Percentiles rank a stretch among this genome's conserved stretches.
Conservation (phyloP, 2,329 filamentous ascomycete genomes). For the Trichoderma endophyticum region DNA sequence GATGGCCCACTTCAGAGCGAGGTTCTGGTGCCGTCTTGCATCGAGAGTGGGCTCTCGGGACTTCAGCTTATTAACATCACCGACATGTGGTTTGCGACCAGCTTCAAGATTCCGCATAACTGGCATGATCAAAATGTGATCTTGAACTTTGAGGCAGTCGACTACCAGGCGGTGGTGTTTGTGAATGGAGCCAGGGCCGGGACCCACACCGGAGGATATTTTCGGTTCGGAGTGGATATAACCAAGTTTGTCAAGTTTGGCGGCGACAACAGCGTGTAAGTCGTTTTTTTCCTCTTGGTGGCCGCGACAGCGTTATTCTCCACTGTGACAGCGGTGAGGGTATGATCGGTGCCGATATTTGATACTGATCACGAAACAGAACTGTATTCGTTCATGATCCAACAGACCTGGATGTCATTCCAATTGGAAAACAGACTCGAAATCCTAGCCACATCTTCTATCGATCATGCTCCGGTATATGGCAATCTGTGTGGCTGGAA, state of each 20-base stretch:
- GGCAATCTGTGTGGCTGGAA: constrained; percentile 71
- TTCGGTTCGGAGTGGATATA: constrained; percentile 58
- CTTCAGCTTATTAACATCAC: constrained; percentile 42
- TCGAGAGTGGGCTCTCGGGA: constrained; percentile 48
- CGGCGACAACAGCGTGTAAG: constrained; percentile 53
- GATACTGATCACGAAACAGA: constrained; percentile 32
- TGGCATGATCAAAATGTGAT: constrained; percentile 47
- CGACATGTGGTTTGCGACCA: constrained; percentile 50
- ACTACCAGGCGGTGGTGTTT: constrained; percentile 56
- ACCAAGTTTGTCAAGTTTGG: constrained; percentile 43
- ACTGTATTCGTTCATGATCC: constrained; percentile 66
- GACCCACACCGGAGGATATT: constrained; percentile 59
- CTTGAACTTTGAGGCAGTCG: constrained; percentile 58
- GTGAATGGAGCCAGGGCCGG: constrained; percentile 53
- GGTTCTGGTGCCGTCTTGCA: constrained; percentile 42
- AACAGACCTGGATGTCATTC: constrained; percentile 59
- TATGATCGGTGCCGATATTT: too few relatives aligned
- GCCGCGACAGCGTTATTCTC: too few relatives aligned
- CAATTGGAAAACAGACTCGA: constrained; percentile 63
- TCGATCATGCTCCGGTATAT: constrained; percentile 69
- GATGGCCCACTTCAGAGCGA: constrained; percentile 35
- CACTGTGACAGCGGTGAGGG: too few relatives aligned
- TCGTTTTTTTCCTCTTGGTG: not conserved
- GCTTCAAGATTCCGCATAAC: constrained; percentile 46
- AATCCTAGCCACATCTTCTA: constrained; percentile 65